Evolutionary conservation across 2,329 filamentous ascomycete genomes (phyloP), one percentile per base, ranked within the genome.

Genomic region (Hyphodiscus sp.): DNA sequence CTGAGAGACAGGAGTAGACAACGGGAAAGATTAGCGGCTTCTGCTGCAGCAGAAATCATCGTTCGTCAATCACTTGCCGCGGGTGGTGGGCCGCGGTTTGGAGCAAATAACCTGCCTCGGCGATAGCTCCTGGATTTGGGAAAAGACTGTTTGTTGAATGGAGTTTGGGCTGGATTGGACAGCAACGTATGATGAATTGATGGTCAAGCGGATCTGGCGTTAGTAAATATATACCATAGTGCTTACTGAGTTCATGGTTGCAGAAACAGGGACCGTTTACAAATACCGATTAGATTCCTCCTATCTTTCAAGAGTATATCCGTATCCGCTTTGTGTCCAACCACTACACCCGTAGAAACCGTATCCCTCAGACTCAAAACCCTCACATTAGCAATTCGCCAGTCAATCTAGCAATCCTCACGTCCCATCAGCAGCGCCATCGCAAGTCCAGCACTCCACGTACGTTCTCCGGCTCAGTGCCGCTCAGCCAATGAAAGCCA

Each of bases 41-140:
- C 90, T 6, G 89, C 91, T 18, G 92, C 92, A 0, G 94, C 94
- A 3, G 91, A 95, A 65, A 83, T 91, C 71, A 99, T 99, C 71
- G 92, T 99, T 51, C 83, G 87, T 68, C 91, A 96, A 74, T 97
- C 92, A 72, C 80, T 96, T 54, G 80, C 82, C 67, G 76, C 80
- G 29, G 78, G 78, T 33, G 74, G 64, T 20, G 63, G 63, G 8
- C 60, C 61, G 19, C 56, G 61, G 53, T 69, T 68, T 63, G 67
- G 67, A n/a, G 57, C 61, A n/a, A 68, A 68, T 53, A 68, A 68
- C 52, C 54, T 66, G 26, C 65, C 64, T 6, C 58, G 66, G 41
- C 60, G 68, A 53, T 69, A 66, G 29, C 15, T 33, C 30, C 49
- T 47, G 33, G 18, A 43, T n/a, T 16, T 48, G 48, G 50, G n/a